Base-by-base conservation (phyloP, 2,329 filamentous ascomycete species). In the Stachybotrys chlorohalonatus region DNA sequence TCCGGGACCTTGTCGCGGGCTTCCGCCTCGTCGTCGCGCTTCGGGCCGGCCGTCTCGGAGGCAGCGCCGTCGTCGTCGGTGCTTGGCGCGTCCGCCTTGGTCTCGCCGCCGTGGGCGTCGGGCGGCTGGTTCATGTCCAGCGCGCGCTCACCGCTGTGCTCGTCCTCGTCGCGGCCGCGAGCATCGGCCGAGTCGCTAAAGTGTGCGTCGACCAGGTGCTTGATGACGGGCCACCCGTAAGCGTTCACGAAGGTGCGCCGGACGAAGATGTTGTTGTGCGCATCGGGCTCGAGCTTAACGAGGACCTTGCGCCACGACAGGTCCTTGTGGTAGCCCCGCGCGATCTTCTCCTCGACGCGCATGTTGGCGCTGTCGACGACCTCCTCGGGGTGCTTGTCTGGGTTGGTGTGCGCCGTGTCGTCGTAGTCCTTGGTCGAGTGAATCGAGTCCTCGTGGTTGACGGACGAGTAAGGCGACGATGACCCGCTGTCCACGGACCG, bases 241-340 rank as follows among this genome's bases (percentile, higher is more conserved):
- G 94, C 94, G 65, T 99, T 99, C 55, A 91, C 87, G 68, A 99
- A 99, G 86, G 91, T 95, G 54, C 94, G 86, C 15, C 94, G 87
- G 30, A 99, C 94, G 57, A 97, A 87, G 61, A 99, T 95, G 70
- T 99, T 99, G 72, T 99, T 99, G 74, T 99, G 94, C 0, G 94
- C 94, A 70, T 99, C 94, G 0, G 94, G 94, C 67, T 99, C 93
- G 2, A 99, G 78, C 53, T 94, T 88, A 13, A 99, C 94, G 5
- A 99, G 82, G 1, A 99, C 94, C 68, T 99, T 99, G 49, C 94
- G 88, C 94, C 94, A 99, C 1, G 90, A 89, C 17, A 99, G 73
- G 59, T 90, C 90, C 11, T 85, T 84, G 69, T 99, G 94, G 72
- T 99, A 99, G 13, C 91, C 94, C 50, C 94, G 83, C 1, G 94